A percentile compares a stretch with the other conserved stretches of the same genome.
Evolutionary conservation across 1,139 yeast species (phyloP).

Genomic region (Geotrichum histeridarum): DNA sequence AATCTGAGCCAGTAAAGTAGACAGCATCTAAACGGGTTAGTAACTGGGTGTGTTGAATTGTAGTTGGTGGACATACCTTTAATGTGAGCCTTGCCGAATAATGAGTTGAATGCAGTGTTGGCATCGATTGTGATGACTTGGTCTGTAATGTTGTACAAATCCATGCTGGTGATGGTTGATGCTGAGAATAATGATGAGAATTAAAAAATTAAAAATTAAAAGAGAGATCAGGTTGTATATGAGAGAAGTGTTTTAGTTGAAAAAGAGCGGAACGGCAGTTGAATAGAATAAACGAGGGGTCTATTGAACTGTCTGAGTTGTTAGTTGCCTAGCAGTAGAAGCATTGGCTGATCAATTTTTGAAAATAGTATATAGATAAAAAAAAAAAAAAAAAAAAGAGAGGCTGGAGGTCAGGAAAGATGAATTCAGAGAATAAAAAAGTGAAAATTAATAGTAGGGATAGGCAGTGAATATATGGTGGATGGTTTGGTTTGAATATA

Average conservation of each 20-base stretch:
- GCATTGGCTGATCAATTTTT: not conserved
- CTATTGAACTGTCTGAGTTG: not conserved
- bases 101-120: conserved; percentile 2
- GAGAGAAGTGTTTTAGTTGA: not conserved
- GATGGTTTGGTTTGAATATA: not conserved
- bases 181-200: not conserved
- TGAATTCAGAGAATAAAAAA: not conserved
- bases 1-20: conserved; percentile 38
- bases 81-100: conserved; percentile 9
- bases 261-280: not conserved
- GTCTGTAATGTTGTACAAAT: conserved; percentile 1
- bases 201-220: not conserved
- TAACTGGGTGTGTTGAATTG: not conserved
- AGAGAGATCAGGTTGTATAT: not conserved
- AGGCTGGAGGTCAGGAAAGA: not conserved
- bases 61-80: conserved; percentile 7
- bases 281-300: not conserved
- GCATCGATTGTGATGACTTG: conserved; percentile 9
- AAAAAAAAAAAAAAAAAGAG: not conserved
- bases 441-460: not conserved
- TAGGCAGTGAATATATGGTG: not conserved
- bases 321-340: not conserved
- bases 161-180: not conserved
- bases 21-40: conserved; percentile 32
- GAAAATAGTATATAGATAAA: not conserved